Conservation (phyloP, 768 basidiomycete species). For the Lactifluus echinatus region DNA sequence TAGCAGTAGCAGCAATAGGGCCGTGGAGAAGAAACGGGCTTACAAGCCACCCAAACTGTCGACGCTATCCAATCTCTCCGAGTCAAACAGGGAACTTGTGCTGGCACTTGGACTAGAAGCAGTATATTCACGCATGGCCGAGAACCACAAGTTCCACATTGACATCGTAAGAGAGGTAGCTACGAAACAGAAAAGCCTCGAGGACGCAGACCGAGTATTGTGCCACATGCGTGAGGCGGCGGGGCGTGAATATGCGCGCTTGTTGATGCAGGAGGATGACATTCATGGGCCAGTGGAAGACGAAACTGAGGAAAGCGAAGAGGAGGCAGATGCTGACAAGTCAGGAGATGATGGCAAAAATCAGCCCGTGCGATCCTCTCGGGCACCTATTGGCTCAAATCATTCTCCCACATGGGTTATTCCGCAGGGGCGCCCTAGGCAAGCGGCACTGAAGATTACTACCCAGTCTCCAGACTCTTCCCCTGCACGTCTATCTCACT, state of each 20-base stretch:
- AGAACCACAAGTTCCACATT: slow-evolving; percentile 37
- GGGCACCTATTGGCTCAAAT: neutral
- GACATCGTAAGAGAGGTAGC: slow-evolving; percentile 36
- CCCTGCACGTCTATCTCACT: neutral
- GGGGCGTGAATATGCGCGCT: slow-evolving; percentile 22
- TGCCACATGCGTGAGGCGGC: slow-evolving; percentile 32
- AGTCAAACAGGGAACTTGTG: slow-evolving; percentile 20
- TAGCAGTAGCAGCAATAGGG: neutral
- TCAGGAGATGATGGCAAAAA: neutral
- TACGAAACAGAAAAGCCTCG: slow-evolving; percentile 28
- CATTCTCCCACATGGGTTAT: neutral
- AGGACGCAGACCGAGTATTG: slow-evolving; percentile 33
- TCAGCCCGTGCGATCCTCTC: neutral
- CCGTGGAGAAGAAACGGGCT: neutral
- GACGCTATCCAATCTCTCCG: slow-evolving; percentile 17
- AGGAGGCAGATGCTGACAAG: slow-evolving; percentile 4
- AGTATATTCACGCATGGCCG: slow-evolving; percentile 34
- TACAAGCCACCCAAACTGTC: neutral
- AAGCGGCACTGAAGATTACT: slow-evolving; percentile 4
- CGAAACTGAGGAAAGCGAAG: slow-evolving; percentile 13
- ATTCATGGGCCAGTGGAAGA: neutral
- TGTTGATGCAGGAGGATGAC: neutral
- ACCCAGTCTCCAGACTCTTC: slow-evolving; percentile 5
- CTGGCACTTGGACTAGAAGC: slow-evolving; percentile 26
- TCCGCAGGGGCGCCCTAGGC: neutral